phyloP scores from a whole-genome alignment of 116 monocot species.

The Thalassia testudinum region DNA sequence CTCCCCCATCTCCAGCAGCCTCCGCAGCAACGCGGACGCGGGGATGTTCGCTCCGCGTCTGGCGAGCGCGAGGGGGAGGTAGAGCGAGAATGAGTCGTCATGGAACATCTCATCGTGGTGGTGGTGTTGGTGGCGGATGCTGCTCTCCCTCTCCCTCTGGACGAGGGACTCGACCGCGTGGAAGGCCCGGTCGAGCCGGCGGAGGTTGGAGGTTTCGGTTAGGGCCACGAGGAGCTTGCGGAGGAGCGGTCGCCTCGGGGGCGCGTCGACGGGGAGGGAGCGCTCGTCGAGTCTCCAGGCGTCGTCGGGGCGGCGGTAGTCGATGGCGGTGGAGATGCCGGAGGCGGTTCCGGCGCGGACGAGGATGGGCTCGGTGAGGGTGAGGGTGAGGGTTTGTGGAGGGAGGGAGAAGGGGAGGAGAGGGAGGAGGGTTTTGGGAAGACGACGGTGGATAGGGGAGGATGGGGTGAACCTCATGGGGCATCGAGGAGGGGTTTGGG shows the following conservation, averaged over 20 bases:
- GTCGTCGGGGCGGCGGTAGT: conserved; percentile 36
- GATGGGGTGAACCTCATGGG: too few relatives aligned
- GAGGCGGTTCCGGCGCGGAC: conserved; percentile 17
- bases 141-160: conserved; percentile 23
- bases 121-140: too few relatives aligned
- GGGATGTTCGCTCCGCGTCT: conserved; percentile 38
- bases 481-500: too few relatives aligned
- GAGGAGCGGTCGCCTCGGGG: conserved; percentile 54
- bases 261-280: conserved; percentile 47
- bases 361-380: neutral
- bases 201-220: conserved; percentile 43
- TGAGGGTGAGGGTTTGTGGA: neutral
- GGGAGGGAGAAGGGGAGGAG: too few relatives aligned
- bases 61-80: conserved; percentile 54
- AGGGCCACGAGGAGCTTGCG: conserved; percentile 45
- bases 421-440: too few relatives aligned
- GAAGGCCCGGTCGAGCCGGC: conserved; percentile 56
- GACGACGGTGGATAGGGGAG: too few relatives aligned
- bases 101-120: too few relatives aligned
- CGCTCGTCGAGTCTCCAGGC: conserved; percentile 73
- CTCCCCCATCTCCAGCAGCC: conserved; percentile 44
- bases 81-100: conserved; percentile 10
- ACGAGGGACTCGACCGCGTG: conserved; percentile 35
- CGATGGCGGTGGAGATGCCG: conserved; percentile 39
- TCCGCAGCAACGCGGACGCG: conserved; percentile 61